phyloP scores from a whole-genome alignment of 352 stramenopile genomes.

The Phytophthora hibernalis region DNA sequence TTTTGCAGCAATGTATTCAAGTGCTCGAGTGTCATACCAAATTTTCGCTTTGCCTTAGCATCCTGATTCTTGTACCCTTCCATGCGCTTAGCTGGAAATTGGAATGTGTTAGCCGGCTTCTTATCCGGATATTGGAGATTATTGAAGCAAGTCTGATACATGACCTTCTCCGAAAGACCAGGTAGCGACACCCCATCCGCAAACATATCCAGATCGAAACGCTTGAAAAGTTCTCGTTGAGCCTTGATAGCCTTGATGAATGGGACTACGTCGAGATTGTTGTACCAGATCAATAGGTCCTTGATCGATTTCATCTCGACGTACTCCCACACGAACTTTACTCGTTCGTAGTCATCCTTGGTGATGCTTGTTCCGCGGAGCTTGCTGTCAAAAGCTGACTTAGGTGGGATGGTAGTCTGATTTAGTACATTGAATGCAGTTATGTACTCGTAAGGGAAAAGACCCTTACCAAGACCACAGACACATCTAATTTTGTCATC shows the following conservation, averaged over 20 bases:
- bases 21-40: slow-evolving; percentile 25
- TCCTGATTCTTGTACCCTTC: slow-evolving; percentile 29
- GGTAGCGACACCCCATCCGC: slow-evolving; percentile 21
- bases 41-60: slow-evolving; percentile 17
- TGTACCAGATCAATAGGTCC: slow-evolving; percentile 30
- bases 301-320: slow-evolving; percentile 50
- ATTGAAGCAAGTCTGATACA: slow-evolving; percentile 33
- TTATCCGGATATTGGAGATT: slow-evolving; percentile 4
- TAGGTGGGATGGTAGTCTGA: slow-evolving; percentile 29
- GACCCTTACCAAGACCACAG: slow-evolving; percentile 34
- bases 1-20: slow-evolving; percentile 26
- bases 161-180: slow-evolving; percentile 25
- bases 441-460: slow-evolving; percentile 48
- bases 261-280: slow-evolving; percentile 15
- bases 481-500: slow-evolving; percentile 35
- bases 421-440: slow-evolving; percentile 36
- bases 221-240: slow-evolving; percentile 21
- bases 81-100: slow-evolving; percentile 6
- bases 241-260: slow-evolving; percentile 11
- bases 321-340: slow-evolving; percentile 41
- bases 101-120: too few relatives aligned
- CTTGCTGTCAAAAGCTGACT: slow-evolving; percentile 32
- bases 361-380: slow-evolving; percentile 22
- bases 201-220: slow-evolving; percentile 35
- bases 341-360: slow-evolving; percentile 37